Base-by-base conservation (phyloP, 202 grass and related monocot species). In the Hordeum pubiflorum region DNA sequence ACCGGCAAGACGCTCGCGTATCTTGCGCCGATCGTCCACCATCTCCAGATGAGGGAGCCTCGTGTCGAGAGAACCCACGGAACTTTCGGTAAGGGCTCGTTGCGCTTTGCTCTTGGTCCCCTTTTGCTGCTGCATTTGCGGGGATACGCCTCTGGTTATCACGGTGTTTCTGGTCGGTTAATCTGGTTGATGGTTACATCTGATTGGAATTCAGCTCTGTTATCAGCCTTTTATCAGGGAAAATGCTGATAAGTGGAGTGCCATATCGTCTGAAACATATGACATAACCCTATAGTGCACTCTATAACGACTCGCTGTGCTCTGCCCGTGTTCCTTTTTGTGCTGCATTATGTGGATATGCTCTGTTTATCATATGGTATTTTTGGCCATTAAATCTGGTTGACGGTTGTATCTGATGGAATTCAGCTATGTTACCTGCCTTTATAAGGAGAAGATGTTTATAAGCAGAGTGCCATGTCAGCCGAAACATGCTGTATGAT, bases 1-100 rank as follows among this genome's bases (percentile, higher is more conserved):
- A 95, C 96, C 4, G 96, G 92, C 20, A 98, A 98, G 79, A 98
- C 96, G 15, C 86, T 95, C 59, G 90, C 85, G 1, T 98, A 98
- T 74, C 90, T 98, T 38, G 88, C 96, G 44, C 92, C 96, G 0
- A 88, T 95, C 14, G 79, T 98, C 17, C 90, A 98, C 65, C 92
- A 91, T 17, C 84, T 98, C 60, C 96, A 93, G 85, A 88, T 91
- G 96, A 85, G 91, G 72, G 74, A 98, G 55, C 92, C 96, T 82
- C 86, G 77, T 23, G 80, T 88, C 7, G 86, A 98, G 60, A 89
- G 96, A 71, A 87, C 89, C 50, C 73, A 98, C 38, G 96, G 96
- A 83, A 91, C 96, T 73, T 95, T 95, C 74, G 96, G 96, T 98
- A 89, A 62, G 57, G 34, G 1, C 39, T 22, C 58, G 37, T 62